Evolutionary conservation across 805 yeast species (phyloP), one percentile per base, ranked within the genome.

Genomic region (Clavispora carvajalis): DNA sequence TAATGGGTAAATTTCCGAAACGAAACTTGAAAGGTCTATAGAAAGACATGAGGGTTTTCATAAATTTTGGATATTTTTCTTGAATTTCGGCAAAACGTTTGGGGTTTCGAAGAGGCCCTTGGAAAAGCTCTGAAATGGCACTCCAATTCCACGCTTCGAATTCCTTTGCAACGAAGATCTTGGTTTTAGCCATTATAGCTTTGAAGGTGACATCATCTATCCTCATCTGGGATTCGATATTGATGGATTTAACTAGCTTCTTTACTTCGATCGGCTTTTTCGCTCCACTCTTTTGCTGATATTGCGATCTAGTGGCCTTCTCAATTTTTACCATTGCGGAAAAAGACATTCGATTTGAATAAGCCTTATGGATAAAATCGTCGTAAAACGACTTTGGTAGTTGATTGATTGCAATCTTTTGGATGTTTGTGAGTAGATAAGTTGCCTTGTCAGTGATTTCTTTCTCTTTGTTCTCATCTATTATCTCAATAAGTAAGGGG

Each of bases 21-120:
- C 96, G 68, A 52, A 82, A 79, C 61, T 95, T 90, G 65, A 90
- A 84, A 0, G 99, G 99, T 39, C 98, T 71, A 57, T 80, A 91
- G 57, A 91, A 93, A 2, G 95, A 85, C 51, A 90, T 59, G 19
- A 93, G 58, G 41, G 96, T 66, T 55, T 91, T 90, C 57, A 90
- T 71, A 53, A 93, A 87, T 53, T 90, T 91, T 1, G 97, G 88
- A 2, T 83, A 81, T 51, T 75, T 79, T 34, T 69, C 73, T 25
- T 80, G 71, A 1, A 84, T 67, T 41, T 91, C 98, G 23, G 88
- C 95, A 33, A 93, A 69, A 36, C 87, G 68, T 47, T 70, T 77
- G 0, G 85, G 82, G 52, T 78, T 82, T 43, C 77, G 60, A n/a
- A 93, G 61, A 0, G 97, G 96, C 0, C 96, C 96, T 49, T 76